phyloP scores from a whole-genome alignment of 495 filamentous ascomycete species.

The Halenospora varia region DNA sequence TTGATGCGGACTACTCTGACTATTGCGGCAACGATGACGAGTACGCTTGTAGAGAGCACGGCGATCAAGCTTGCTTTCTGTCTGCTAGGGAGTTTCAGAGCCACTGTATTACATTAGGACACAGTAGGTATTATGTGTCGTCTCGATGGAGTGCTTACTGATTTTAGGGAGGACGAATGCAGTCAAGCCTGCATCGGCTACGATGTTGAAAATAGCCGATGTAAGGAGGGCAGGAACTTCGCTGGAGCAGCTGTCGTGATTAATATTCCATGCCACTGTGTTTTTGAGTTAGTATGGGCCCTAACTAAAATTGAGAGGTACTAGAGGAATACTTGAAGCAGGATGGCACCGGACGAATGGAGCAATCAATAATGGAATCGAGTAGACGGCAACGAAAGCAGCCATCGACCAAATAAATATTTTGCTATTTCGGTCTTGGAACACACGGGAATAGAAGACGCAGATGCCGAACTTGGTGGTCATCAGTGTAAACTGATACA shows the following conservation, averaged over 20 bases:
- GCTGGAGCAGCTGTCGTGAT: neutral
- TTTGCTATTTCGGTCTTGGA: conserved; percentile 4
- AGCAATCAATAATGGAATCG: neutral
- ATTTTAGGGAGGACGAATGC: neutral
- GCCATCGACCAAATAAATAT: neutral
- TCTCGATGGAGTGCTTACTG: neutral
- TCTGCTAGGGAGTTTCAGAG: neutral
- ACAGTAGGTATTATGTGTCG: neutral
- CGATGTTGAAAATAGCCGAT: neutral
- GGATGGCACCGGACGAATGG: neutral
- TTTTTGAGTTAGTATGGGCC: too few relatives aligned
- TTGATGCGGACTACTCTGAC: neutral
- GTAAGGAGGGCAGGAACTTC: neutral
- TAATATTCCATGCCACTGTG: neutral
- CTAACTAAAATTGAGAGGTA: neutral
- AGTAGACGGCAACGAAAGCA: neutral
- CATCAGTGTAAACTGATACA: neutral
- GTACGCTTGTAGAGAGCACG: neutral
- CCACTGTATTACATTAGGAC: neutral
- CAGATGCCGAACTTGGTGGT: conserved; percentile 11
- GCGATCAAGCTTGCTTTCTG: neutral
- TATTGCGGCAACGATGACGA: conserved; percentile 3
- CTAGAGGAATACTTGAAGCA: neutral
- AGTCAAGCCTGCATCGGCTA: neutral
- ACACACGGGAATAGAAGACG: conserved; percentile 8